Evolutionary conservation across 2,329 filamentous ascomycete species (phyloP).

Genomic region (Laburnicola sp.): DNA sequence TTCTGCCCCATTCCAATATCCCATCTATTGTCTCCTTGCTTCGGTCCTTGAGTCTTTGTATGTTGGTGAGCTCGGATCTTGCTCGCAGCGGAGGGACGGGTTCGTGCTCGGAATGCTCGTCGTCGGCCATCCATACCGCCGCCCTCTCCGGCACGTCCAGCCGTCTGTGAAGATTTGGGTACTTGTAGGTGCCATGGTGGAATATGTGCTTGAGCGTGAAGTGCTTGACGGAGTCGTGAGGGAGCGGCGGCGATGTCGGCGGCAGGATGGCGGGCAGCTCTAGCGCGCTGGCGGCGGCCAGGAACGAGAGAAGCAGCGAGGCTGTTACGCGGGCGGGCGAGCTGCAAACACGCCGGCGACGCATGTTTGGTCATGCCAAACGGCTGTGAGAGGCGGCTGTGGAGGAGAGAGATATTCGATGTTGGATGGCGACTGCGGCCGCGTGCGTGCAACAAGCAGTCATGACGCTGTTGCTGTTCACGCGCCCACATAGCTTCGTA

Average conservation of each 20-base stretch:
- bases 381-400: background rate
- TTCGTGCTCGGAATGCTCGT: conserved; percentile 53
- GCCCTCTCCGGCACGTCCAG: conserved; percentile 69
- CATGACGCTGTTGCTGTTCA: background rate
- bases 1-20: conserved; percentile 72
- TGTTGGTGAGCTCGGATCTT: conserved; percentile 67
- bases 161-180: conserved; percentile 76
- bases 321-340: conserved; percentile 67
- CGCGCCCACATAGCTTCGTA: background rate
- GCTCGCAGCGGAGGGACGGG: conserved; percentile 53
- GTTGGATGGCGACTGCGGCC: background rate
- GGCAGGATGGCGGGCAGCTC: conserved; percentile 35
- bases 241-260: conserved; percentile 25
- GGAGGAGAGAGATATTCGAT: background rate
- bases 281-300: conserved; percentile 58
- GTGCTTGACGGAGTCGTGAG: conserved; percentile 27
- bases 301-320: conserved; percentile 66
- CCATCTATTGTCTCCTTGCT: conserved; percentile 75
- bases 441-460: background rate
- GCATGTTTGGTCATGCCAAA: conserved; percentile 25
- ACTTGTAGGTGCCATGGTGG: conserved; percentile 80
- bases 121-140: conserved; percentile 64
- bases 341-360: conserved; percentile 38
- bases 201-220: conserved; percentile 78
- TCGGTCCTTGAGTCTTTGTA: conserved; percentile 81